phyloP scores from a whole-genome alignment of 768 basidiomycete species.

The Lactarius sp. region DNA sequence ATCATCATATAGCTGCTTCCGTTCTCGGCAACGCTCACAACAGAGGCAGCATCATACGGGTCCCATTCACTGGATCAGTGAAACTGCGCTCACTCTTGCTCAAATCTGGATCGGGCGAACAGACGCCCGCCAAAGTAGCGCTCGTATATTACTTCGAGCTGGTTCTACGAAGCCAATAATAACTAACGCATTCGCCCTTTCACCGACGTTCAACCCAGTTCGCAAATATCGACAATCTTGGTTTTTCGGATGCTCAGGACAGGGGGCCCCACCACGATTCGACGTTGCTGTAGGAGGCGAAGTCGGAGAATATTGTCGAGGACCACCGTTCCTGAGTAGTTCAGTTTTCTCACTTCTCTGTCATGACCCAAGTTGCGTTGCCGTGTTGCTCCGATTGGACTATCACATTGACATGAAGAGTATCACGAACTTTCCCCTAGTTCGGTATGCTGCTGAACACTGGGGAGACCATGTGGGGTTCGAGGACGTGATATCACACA shows the following conservation, averaged over 20 bases:
- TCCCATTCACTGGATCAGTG: conserved; percentile 86
- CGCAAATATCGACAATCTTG: conserved; percentile 69
- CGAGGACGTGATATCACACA: too few relatives aligned
- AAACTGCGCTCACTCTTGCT: conserved; percentile 77
- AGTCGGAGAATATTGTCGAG: conserved; percentile 57
- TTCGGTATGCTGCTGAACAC: too few relatives aligned
- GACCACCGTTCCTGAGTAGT: too few relatives aligned
- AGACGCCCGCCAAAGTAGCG: conserved; percentile 69
- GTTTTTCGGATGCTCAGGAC: conserved; percentile 70
- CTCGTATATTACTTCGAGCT: conserved; percentile 45
- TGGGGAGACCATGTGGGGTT: too few relatives aligned
- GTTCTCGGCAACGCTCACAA: neutral
- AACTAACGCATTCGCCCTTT: neutral
- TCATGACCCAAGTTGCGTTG: too few relatives aligned
- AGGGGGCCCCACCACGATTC: conserved; percentile 65
- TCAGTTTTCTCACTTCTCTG: too few relatives aligned
- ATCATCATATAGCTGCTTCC: neutral
- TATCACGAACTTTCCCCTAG: too few relatives aligned
- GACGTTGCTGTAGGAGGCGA: conserved; percentile 64
- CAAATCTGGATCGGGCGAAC: conserved; percentile 76
- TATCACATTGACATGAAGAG: too few relatives aligned
- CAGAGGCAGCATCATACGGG: conserved; percentile 60
- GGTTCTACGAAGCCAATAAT: neutral
- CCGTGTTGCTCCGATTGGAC: too few relatives aligned
- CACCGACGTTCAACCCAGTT: conserved; percentile 43